These are phyloP conservation scores for Silene vulgaris DNA, from an alignment of 179 eudicot genomes.

Conservation along the genomic window DNA sequence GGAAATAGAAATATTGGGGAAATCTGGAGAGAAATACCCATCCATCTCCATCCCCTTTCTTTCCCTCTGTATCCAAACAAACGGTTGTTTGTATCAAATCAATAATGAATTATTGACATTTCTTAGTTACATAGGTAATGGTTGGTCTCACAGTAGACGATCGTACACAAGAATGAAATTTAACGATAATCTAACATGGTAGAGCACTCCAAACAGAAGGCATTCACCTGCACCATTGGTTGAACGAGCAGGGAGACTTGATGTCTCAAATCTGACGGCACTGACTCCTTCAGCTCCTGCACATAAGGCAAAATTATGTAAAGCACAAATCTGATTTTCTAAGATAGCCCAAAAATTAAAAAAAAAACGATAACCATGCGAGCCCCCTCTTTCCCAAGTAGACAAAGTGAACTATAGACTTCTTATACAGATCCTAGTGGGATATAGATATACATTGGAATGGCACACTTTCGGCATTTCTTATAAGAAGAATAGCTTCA, in stretches of 20 bases:
- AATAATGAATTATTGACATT: not conserved
- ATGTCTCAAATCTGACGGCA: conserved; percentile 75
- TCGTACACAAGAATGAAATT: not conserved
- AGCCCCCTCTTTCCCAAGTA: not conserved
- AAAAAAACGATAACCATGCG: not conserved
- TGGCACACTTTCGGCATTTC: not conserved
- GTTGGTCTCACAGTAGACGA: not conserved
- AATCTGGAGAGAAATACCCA: no score
- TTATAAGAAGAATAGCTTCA: not conserved
- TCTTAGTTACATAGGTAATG: not conserved
- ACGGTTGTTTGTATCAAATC: no score
- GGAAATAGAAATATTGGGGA: no score
- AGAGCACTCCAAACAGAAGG: not conserved
- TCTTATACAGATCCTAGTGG: no score
- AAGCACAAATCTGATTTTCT: conserved; percentile 1
- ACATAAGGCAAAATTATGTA: conserved; percentile 12
- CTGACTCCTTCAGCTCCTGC: conserved; percentile 82
- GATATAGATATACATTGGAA: not conserved
- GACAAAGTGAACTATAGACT: not conserved
- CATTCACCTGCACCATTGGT: conserved; percentile 85
- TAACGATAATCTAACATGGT: not conserved
- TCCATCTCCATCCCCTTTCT: no score
- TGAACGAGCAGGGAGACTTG: conserved; percentile 89
- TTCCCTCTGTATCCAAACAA: no score
- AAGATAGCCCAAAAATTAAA: not conserved